These are phyloP conservation scores for Phytophthora sp. DNA, from an alignment of 352 stramenopile species.

Conservation along the genomic window DNA sequence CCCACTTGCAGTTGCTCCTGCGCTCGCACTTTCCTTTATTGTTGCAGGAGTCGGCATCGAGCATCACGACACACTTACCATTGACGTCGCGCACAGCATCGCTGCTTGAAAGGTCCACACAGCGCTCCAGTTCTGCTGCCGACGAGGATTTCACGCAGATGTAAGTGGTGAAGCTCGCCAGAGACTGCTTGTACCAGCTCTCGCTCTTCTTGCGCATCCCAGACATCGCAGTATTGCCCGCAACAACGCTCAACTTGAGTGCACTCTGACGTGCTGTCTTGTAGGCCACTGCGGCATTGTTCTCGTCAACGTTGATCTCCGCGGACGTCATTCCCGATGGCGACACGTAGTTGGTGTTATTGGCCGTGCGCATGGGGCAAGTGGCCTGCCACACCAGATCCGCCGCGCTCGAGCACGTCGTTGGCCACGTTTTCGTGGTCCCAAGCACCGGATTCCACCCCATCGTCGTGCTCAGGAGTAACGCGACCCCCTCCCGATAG, in stretches of 20 bases:
- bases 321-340: conserved; percentile 54
- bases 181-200: conserved; percentile 72
- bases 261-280: conserved; percentile 70
- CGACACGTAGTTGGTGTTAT: conserved; percentile 66
- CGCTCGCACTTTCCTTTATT: conserved; percentile 70
- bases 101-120: conserved; percentile 52
- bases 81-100: conserved; percentile 57
- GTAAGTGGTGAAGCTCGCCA: conserved; percentile 73
- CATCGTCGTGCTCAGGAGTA: conserved; percentile 29
- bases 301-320: conserved; percentile 71
- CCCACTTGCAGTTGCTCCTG: conserved; percentile 85
- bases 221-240: conserved; percentile 69
- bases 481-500: conserved; percentile 27
- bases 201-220: conserved; percentile 73
- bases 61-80: conserved; percentile 62
- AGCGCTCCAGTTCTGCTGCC: conserved; percentile 58
- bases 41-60: conserved; percentile 56
- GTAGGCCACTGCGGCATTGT: conserved; percentile 65
- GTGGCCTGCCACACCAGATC: conserved; percentile 60
- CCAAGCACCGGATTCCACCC: conserved; percentile 23
- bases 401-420: conserved; percentile 62
- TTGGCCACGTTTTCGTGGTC: conserved; percentile 19
- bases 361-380: conserved; percentile 54
- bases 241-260: conserved; percentile 65
- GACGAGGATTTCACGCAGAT: conserved; percentile 66